Evolutionary conservation across 139 green algal genomes (phyloP), one percentile per base, ranked within the genome.

Genomic region (Chlorella sp.): DNA sequence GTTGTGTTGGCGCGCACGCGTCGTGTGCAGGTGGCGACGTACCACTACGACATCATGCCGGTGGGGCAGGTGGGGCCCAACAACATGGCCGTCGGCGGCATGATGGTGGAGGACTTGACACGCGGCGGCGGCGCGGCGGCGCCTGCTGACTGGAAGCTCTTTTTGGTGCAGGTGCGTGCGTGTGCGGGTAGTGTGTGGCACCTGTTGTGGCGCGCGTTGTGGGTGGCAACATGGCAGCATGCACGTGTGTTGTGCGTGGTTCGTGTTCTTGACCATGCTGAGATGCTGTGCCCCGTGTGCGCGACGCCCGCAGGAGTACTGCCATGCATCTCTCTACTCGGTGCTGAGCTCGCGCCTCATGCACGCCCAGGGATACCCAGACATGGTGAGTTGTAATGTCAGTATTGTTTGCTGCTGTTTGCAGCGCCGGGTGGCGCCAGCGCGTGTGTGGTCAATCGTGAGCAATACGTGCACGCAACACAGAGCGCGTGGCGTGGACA

Each of bases 1-100:
- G n/a, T n/a, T n/a, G n/a, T n/a, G n/a, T n/a, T n/a, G n/a, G n/a
- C n/a, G n/a, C n/a, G n/a, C n/a, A n/a, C n/a, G n/a, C n/a, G n/a
- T n/a, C n/a, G n/a, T 10, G 10, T 59, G 42, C 42, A 59, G 14
- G n/a, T 30, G 23, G 26, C 23, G 17, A 74, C 36, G 10, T 74
- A 74, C 49, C 68, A 74, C 68, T 74, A 74, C 31, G 68, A 74
- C 49, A 74, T 74, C 35, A 74, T 35, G 31, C 3, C 17, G n/a
- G 68, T 74, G 26, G 4, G 14, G 42, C 10, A 55, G 42, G 42
- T 17, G 10, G 42, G 42, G 14, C 17, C 68, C 31, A 36, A 35
- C 35, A 24, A 20, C 31, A 27, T 35, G 32, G 35, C 6, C 5
- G 67, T 32, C 31, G 68, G 68, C 20, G 23, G 23, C 3, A 6